These are phyloP conservation scores for Solanum sparsipilum DNA, from an alignment of 257 asterid species.

Conservation along the genomic window DNA sequence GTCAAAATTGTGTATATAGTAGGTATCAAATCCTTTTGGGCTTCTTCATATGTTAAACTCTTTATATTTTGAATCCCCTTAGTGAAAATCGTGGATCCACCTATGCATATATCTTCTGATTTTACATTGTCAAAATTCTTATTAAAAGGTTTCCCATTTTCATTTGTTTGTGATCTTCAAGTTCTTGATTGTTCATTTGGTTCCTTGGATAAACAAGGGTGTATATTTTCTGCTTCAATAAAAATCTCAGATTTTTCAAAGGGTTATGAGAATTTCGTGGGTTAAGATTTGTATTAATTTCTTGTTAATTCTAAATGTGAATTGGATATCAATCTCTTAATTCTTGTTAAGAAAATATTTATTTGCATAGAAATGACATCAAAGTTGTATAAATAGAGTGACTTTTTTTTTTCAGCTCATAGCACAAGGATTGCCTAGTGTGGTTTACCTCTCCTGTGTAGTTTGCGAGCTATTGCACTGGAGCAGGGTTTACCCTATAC, in stretches of 20 bases:
- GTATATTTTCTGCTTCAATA: neutral
- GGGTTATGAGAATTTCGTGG: neutral
- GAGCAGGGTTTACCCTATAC: neutral
- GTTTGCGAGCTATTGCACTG: neutral
- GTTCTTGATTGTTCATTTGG: neutral
- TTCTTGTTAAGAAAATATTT: neutral
- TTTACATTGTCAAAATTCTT: neutral
- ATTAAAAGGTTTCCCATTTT: neutral
- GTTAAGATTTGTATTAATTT: neutral
- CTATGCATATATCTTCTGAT: neutral
- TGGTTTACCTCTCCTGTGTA: neutral
- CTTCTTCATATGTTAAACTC: neutral
- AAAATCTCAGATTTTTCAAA: neutral
- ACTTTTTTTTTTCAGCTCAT: neutral
- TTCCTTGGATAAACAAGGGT: neutral
- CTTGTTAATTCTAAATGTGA: neutral
- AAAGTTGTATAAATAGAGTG: neutral
- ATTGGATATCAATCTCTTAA: neutral
- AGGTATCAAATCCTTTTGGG: neutral
- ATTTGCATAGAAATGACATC: neutral
- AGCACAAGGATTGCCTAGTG: neutral
- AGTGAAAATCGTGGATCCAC: neutral
- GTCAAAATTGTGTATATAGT: neutral
- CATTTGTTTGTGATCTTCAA: neutral
- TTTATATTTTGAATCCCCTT: neutral